Percentiles rank a stretch among this genome's conserved stretches.
These are phyloP conservation scores for Hydnomerulius pinastri DNA, from an alignment of 768 basidiomycete species.

Conservation along the genomic window DNA sequence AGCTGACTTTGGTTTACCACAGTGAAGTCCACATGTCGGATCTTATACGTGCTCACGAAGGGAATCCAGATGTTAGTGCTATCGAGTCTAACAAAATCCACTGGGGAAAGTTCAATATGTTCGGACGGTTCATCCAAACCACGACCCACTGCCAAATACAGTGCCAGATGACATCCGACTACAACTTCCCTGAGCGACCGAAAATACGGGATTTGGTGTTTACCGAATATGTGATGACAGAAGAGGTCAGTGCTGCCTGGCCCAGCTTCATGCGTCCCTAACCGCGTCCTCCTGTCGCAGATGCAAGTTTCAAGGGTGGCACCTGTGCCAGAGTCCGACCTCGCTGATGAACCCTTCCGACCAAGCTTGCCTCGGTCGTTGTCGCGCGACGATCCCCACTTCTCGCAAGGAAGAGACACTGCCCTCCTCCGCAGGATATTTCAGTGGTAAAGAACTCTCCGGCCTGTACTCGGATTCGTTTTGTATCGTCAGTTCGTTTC, in stretches of 20 bases:
- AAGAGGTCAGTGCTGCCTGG: slow-evolving; percentile 50
- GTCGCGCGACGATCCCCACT: slow-evolving; percentile 33
- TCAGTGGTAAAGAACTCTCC: slow-evolving; percentile 36
- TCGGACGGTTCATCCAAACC: slow-evolving; percentile 81
- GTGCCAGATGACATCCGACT: slow-evolving; percentile 60
- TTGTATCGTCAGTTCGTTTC: slow-evolving; percentile 30
- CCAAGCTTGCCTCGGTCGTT: slow-evolving; percentile 33
- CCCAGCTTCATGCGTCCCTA: background rate
- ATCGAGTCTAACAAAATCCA: slow-evolving; percentile 75
- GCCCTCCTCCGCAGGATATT: slow-evolving; percentile 54
- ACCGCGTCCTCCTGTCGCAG: slow-evolving; percentile 34
- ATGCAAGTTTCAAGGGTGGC: slow-evolving; percentile 68
- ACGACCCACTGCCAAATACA: slow-evolving; percentile 79
- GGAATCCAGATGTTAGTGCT: slow-evolving; percentile 71
- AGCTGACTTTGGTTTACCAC: slow-evolving; percentile 15
- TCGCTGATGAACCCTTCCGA: slow-evolving; percentile 44
- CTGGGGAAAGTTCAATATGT: slow-evolving; percentile 95
- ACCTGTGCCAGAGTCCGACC: slow-evolving; percentile 44
- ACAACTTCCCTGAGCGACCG: slow-evolving; percentile 59
- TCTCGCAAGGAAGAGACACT: slow-evolving; percentile 39
- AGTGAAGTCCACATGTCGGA: slow-evolving; percentile 93
- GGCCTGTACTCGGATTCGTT: slow-evolving; percentile 21
- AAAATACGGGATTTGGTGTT: slow-evolving; percentile 58
- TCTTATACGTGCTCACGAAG: slow-evolving; percentile 84
- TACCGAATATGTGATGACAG: slow-evolving; percentile 63